Conservation (phyloP, 257 asterid species). For the Marsdenia floribunda region DNA sequence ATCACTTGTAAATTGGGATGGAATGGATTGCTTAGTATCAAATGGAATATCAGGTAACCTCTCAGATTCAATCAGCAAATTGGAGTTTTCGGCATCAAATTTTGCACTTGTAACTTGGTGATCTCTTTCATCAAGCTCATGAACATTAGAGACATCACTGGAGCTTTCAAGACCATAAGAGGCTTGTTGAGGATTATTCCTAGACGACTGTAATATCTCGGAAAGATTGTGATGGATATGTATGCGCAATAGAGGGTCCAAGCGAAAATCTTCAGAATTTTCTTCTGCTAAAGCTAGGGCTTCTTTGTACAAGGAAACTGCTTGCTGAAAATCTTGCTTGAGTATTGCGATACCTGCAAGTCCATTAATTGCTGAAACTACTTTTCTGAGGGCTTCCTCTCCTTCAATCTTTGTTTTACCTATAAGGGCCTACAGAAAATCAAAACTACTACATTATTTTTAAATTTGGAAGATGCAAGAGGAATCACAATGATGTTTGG, state of each 20-base stretch:
- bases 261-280: conserved; percentile 75
- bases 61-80: conserved; percentile 22
- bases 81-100: conserved; percentile 22
- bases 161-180: conserved; percentile 29
- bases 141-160: conserved; percentile 18
- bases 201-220: conserved; percentile 46
- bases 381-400: conserved; percentile 84
- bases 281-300: conserved; percentile 69
- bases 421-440: conserved; percentile 66
- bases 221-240: conserved; percentile 91
- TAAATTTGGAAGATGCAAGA: not conserved
- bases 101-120: conserved; percentile 31
- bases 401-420: conserved; percentile 95
- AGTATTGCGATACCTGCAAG: conserved; percentile 94
- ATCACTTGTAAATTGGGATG: conserved; percentile 26
- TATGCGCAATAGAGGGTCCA: conserved; percentile 89
- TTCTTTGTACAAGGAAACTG: conserved; percentile 73
- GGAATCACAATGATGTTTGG: not conserved
- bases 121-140: conserved; percentile 28
- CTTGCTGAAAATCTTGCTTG: conserved; percentile 62
- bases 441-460: not conserved
- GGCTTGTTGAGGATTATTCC: conserved; percentile 25
- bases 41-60: conserved; percentile 25
- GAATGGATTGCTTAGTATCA: conserved; percentile 23
- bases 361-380: conserved; percentile 86